Evolutionary conservation across 169 alveolate genomes (phyloP), one percentile per base, ranked within the genome.

Genomic region (Blepharisma undulans): DNA sequence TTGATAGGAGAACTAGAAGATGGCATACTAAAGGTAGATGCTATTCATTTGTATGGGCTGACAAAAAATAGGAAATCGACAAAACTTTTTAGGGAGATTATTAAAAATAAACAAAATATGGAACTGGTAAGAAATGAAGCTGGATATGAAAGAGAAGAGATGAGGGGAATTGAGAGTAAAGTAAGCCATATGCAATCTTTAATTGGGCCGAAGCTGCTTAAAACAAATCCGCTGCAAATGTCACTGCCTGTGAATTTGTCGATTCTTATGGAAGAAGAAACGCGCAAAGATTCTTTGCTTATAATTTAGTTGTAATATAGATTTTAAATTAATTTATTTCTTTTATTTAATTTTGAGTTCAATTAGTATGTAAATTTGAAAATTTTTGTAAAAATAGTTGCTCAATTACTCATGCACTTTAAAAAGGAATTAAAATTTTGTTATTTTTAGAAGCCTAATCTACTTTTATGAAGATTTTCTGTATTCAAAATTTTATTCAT

Each of bases 201-300:
- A 21, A 82, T 82, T 21, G 89, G 89, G 16, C 89, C 89, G 33
- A 82, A 82, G 60, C 89, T 82, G 22, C 78, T 74, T 0, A 32
- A 33, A 30, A 22, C 78, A 25, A 82, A 33, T 60, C 89, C 89
- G 22, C 6, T 82, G 89, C 89, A 82, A n/a, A 82, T 82, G 89
- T 82, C 89, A 4, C 25, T 82, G 27, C 89, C 89, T 1, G 48
- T 30, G 6, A 82, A 82, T 30, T 21, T 82, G 33, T 82, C 89
- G 34, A 19, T 74, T 32, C 60, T 25, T 60, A 36, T 82, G 32
- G 89, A 82, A 82, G 89, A 82, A 82, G 89, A 82, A 36, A 82
- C 89, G 60, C 29, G 36, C 34, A 32, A 29, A 79, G 87, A 79
- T 33, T 29, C 87, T 79, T 79, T 79, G 61, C 60, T 79, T 25